Base-by-base conservation (phyloP, 768 basidiomycete species). In the Pisolithus orientalis region DNA sequence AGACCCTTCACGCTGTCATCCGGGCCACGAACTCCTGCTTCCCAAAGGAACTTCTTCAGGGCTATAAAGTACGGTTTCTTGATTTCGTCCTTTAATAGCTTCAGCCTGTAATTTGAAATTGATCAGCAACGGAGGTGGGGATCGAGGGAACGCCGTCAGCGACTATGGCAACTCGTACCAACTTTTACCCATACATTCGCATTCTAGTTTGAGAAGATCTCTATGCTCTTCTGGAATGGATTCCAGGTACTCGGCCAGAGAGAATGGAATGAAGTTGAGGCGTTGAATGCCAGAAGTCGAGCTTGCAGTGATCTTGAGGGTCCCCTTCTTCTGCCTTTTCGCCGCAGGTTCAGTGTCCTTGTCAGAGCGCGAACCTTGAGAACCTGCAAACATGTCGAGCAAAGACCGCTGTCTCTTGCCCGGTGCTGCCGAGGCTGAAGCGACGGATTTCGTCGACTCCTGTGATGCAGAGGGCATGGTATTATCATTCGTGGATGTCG, bases 61-160 rank as follows among this genome's bases (percentile, higher is more conserved):
- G 77, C 62, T 48, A 90, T 67, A 60, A 92, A 92, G 66, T 90
- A 92, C 0, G 85, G 79, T 61, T 88, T 85, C 59, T 74, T 77
- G 48, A 92, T 78, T 62, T 92, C 90, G 54, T 83, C 79, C 56
- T 83, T 80, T 51, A 92, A 74, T 34, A 86, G 58, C 62, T 85
- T 85, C 40, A 91, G 72, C 90, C 87, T 90, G 56, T 44, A 44
- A 34, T 39, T 21, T 31, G 39, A 51, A 37, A 54, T 50, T 46
- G 21, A 34, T 43, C 50, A 59, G 31, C 38, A 38, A 38, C 37
- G 38, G 46, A 50, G 17, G 4, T 37, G 39, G 32, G 47, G 27
- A 27, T 14, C 11, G 28, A 39, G 32, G 47, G 27, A 27, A 16
- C 11, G 28, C 43, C 28, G 38, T 44, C 31, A 48, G 49, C 32